Evolutionary conservation across 1,139 yeast genomes (phyloP), one percentile per base, ranked within the genome.

Genomic region (Magnusiomyces ingens): DNA sequence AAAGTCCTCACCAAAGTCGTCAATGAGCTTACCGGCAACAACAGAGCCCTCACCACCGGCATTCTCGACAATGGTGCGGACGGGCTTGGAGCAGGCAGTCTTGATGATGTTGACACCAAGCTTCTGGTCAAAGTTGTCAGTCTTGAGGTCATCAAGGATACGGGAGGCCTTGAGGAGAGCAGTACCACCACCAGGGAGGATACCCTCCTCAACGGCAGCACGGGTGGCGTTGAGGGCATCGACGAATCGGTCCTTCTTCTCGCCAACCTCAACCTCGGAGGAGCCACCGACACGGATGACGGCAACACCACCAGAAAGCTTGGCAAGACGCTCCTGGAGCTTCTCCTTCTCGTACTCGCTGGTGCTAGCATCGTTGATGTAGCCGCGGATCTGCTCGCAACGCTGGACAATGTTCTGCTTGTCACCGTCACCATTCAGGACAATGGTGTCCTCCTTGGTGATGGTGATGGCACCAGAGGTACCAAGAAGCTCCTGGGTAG

Each of bases 171-270:
- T 93, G 67, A 91, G 82, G 71, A 93, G 81, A 61, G 99, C 99
- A 64, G 98, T 93, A 78, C 99, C 99, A 73, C 99, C 99, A 78
- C 99, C 99, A 71, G 99, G 99, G 65, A 93, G 81, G 69, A 94
- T 93, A 77, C 99, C 99, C 75, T 93, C 99, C 76, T 93, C 95
- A 60, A 93, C 99, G 60, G 99, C 99, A 63, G 99, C 99, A 77
- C 99, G 90, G 56, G 99, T 94, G 57, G 99, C 99, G 72, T 94
- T 93, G 70, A 93, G 81, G 50, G 99, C 99, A 77, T 93, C 99
- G 67, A 94, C 99, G 70, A 91, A 94, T 77, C 99, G 90, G 73
- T 93, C 99, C 79, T 93, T 93, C 96, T 93, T 94, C 79, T 93
- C 99, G 70, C 98, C 95, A 63, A 93, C 99, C 78, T 93, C 99